Conservation (phyloP, 2,329 filamentous ascomycete genomes). For the Stemphylium lycopersici region DNA sequence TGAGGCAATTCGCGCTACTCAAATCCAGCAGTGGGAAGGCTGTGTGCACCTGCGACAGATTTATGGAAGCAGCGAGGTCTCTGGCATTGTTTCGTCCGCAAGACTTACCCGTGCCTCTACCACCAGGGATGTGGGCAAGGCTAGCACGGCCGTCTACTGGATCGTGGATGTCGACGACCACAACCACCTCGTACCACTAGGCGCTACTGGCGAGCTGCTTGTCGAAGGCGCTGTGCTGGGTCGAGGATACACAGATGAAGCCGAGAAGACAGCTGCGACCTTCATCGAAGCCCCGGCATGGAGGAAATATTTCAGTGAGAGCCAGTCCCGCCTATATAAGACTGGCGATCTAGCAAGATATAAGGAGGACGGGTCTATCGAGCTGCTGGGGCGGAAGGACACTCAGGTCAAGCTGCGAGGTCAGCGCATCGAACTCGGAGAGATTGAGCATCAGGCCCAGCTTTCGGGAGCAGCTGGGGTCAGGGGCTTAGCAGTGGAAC, state of each 20-base stretch:
- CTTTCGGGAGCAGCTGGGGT: too few relatives aligned
- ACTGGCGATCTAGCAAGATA: not conserved
- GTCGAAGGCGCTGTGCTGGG: constrained; percentile 59
- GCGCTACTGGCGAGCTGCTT: constrained; percentile 55
- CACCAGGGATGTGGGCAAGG: not conserved
- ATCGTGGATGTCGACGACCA: constrained; percentile 17
- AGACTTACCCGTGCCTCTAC: not conserved
- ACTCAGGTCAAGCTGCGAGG: constrained; percentile 27
- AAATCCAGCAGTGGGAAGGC: not conserved
- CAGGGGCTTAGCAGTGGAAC: too few relatives aligned
- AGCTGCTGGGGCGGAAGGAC: not conserved
- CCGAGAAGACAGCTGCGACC: constrained; percentile 15
- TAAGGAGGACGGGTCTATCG: not conserved
- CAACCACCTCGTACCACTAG: constrained; percentile 11
- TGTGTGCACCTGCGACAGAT: not conserved
- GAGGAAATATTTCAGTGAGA: constrained; percentile 14
- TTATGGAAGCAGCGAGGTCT: not conserved
- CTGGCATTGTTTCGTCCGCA: not conserved
- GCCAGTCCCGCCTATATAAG: not conserved
- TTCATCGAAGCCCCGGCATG: constrained; percentile 20
- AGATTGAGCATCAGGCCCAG: constrained; percentile 23
- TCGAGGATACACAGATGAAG: constrained; percentile 24
- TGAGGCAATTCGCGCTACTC: not conserved
- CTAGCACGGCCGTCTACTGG: constrained; percentile 7
- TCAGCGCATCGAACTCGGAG: constrained; percentile 26